Conservation (phyloP, 495 filamentous ascomycete genomes). For the Cercophora sp. region DNA sequence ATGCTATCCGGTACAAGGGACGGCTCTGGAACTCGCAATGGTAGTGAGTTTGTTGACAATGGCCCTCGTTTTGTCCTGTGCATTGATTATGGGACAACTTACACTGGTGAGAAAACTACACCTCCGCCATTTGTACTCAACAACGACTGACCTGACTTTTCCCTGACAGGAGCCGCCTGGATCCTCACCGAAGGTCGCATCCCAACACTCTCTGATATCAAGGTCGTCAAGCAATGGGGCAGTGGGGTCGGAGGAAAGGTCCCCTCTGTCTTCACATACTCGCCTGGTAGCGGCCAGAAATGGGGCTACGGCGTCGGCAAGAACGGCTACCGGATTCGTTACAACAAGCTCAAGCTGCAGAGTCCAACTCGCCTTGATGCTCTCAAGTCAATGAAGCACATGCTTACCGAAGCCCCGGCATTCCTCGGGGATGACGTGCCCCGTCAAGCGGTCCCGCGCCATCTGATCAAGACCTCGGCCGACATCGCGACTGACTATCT, state of each 20-base stretch:
- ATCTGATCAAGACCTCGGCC: conserved; percentile 7
- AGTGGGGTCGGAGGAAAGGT: conserved; percentile 6
- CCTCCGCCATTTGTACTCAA: too few relatives aligned
- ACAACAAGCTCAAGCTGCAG: conserved; percentile 12
- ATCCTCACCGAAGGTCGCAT: background rate
- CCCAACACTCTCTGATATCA: background rate
- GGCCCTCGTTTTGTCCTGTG: conserved; percentile 1
- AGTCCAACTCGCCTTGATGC: background rate
- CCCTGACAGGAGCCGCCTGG: background rate
- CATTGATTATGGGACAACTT: conserved; percentile 17
- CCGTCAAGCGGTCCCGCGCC: conserved; percentile 1
- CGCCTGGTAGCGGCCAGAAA: background rate
- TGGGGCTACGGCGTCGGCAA: conserved; percentile 13
- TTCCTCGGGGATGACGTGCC: background rate
- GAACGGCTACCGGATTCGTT: background rate
- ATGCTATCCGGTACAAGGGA: background rate
- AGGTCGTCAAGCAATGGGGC: conserved; percentile 7
- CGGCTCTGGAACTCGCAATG: background rate
- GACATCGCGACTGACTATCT: conserved; percentile 18
- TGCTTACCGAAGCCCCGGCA: background rate
- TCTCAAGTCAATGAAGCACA: background rate
- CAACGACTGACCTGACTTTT: too few relatives aligned
- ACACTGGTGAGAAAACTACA: conserved; percentile 7
- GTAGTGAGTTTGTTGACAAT: background rate
- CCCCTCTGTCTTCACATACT: conserved; percentile 11